phyloP scores from a whole-genome alignment of 2,329 filamentous ascomycete genomes.

The Massarina eburnea region DNA sequence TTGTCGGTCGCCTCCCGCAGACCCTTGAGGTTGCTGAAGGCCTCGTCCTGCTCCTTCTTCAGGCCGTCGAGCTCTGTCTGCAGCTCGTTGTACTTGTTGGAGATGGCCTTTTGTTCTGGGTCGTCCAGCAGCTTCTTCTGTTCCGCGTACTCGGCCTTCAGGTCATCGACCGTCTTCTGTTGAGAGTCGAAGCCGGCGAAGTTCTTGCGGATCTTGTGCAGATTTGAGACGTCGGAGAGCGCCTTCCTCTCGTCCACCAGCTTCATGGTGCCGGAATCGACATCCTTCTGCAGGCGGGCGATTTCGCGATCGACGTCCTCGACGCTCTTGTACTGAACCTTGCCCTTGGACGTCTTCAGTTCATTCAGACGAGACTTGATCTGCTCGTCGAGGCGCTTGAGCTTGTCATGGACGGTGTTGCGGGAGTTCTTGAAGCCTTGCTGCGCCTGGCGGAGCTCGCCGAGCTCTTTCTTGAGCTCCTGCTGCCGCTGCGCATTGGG shows the following conservation, averaged over 20 bases:
- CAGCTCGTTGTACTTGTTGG: conserved; percentile 81
- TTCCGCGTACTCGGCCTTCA: conserved; percentile 84
- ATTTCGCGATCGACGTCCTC: conserved; percentile 90
- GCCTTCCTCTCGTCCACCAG: conserved; percentile 97
- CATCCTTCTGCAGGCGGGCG: conserved; percentile 75
- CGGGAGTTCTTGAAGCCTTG: conserved; percentile 82
- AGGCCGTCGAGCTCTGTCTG: conserved; percentile 86
- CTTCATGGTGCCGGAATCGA: conserved; percentile 89
- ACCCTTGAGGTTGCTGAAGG: conserved; percentile 81
- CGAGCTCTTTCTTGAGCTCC: conserved; percentile 80
- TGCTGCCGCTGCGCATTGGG: conserved; percentile 80
- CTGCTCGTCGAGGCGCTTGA: conserved; percentile 88
- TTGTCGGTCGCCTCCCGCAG: conserved; percentile 85
- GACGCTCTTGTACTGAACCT: conserved; percentile 80
- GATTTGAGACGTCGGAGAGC: conserved; percentile 74
- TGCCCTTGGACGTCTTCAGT: conserved; percentile 81
- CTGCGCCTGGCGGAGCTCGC: conserved; percentile 84
- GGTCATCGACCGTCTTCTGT: conserved; percentile 85
- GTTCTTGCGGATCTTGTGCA: conserved; percentile 88
- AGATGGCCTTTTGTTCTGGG: conserved; percentile 84
- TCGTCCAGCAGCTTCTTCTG: conserved; percentile 89
- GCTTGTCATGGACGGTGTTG: conserved; percentile 77
- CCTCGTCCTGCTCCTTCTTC: conserved; percentile 89
- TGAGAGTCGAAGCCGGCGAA: conserved; percentile 82
- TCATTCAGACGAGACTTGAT: conserved; percentile 82